Conservation (phyloP, 768 basidiomycete species). For the Leccinum longicurvipes region DNA sequence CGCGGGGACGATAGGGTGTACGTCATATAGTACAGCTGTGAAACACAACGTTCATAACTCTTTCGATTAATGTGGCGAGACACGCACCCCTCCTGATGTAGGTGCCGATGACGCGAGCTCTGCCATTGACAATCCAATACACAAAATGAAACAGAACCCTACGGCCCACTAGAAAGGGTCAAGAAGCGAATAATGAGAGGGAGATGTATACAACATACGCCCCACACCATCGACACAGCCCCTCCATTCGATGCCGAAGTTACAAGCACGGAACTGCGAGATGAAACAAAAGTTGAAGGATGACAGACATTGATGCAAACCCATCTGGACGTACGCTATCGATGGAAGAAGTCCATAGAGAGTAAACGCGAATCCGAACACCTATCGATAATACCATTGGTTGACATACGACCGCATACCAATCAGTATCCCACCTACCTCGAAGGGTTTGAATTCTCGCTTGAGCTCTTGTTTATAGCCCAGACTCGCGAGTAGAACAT, state of each 20-base stretch:
- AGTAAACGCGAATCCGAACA: slow-evolving; percentile 66
- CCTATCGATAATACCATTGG: slow-evolving; percentile 35
- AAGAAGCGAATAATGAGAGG: not conserved
- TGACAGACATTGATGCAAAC: slow-evolving; percentile 6
- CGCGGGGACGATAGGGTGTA: slow-evolving; percentile 50
- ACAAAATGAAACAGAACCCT: slow-evolving; percentile 34
- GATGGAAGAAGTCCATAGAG: slow-evolving; percentile 65
- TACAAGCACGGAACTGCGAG: slow-evolving; percentile 38
- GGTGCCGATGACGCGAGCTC: slow-evolving; percentile 38
- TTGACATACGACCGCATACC: not conserved
- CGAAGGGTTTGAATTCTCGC: slow-evolving; percentile 30
- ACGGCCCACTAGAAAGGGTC: slow-evolving; percentile 31
- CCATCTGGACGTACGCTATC: slow-evolving; percentile 43
- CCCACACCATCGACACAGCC: slow-evolving; percentile 41
- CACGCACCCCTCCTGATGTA: slow-evolving; percentile 36
- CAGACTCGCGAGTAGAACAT: slow-evolving; percentile 24
- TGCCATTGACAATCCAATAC: slow-evolving; percentile 36
- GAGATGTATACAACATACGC: slow-evolving; percentile 21
- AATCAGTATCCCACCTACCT: slow-evolving; percentile 12
- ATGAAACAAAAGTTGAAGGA: not conserved
- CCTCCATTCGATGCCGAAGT: slow-evolving; percentile 48
- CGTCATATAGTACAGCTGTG: slow-evolving; percentile 62
- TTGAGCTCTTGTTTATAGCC: slow-evolving; percentile 36
- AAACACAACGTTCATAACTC: not conserved
- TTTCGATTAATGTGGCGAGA: not conserved